These are phyloP conservation scores for Aspergillus nanangensis DNA, from an alignment of 495 filamentous ascomycete genomes.

Conservation along the genomic window DNA sequence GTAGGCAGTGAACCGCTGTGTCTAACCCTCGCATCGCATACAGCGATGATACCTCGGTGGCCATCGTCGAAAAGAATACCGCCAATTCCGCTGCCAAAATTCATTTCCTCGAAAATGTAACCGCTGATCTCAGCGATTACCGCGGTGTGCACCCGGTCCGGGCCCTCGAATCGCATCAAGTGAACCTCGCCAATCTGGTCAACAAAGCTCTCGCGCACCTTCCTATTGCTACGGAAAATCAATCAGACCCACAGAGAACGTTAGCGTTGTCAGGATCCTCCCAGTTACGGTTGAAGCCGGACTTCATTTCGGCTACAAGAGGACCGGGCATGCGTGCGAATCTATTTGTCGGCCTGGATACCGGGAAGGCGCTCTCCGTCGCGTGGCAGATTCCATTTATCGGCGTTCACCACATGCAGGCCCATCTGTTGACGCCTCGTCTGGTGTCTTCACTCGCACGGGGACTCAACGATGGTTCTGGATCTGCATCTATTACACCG, in stretches of 20 bases:
- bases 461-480: not conserved
- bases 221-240: constrained; percentile 27
- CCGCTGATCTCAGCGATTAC: constrained; percentile 65
- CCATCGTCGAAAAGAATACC: constrained; percentile 62
- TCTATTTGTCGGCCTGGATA: constrained; percentile 71
- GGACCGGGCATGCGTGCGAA: constrained; percentile 83
- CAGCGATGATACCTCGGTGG: constrained; percentile 91
- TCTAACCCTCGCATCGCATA: no score
- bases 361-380: constrained; percentile 80
- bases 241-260: constrained; percentile 6
- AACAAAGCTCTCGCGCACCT: constrained; percentile 55
- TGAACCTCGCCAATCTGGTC: constrained; percentile 61
- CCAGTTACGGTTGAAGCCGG: constrained; percentile 49
- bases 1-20: no score
- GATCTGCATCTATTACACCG: constrained; percentile 13
- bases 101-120: constrained; percentile 78
- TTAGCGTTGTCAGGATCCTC: constrained; percentile 21
- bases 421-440: constrained; percentile 82
- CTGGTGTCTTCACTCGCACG: constrained; percentile 61
- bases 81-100: constrained; percentile 44
- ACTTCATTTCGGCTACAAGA: constrained; percentile 81
- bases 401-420: constrained; percentile 95
- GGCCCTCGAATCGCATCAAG: constrained; percentile 68
- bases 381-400: constrained; percentile 79
- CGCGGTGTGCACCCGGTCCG: constrained; percentile 74